Conservation (phyloP, 169 alveolate species). For the Cryptosporidium bovis region DNA sequence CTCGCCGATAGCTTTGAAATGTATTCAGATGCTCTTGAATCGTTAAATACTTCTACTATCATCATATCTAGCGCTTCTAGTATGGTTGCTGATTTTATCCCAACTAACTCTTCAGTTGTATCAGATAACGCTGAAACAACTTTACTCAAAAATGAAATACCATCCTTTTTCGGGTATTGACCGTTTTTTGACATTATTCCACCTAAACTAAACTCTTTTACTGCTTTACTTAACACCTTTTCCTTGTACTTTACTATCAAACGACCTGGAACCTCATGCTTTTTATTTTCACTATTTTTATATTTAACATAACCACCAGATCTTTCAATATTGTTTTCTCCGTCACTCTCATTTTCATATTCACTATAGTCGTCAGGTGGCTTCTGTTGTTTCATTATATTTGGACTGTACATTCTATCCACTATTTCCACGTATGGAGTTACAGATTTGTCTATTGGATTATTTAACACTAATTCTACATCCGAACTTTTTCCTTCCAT, state of each 20-base stretch:
- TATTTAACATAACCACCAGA: neutral
- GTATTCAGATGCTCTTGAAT: constrained; percentile 60
- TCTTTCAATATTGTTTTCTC: neutral
- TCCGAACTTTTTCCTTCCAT: constrained; percentile 49
- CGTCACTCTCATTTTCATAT: neutral
- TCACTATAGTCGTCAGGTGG: constrained; percentile 40
- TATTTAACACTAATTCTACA: constrained; percentile 27
- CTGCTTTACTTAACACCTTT: constrained; percentile 60
- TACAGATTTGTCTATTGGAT: constrained; percentile 64
- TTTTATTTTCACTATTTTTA: neutral
- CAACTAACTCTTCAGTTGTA: constrained; percentile 66
- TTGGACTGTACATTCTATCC: constrained; percentile 43
- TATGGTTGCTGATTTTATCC: constrained; percentile 68
- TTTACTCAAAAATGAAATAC: constrained; percentile 43
- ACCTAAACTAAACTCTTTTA: constrained; percentile 42
- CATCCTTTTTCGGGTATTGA: constrained; percentile 59
- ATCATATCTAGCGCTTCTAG: constrained; percentile 69
- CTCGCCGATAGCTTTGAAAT: constrained; percentile 60
- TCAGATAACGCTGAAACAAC: constrained; percentile 63
- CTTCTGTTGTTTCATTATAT: constrained; percentile 62
- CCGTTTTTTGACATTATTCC: constrained; percentile 74
- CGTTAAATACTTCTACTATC: constrained; percentile 69
- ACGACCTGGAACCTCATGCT: constrained; percentile 11
- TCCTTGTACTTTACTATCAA: constrained; percentile 60
- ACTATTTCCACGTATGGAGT: constrained; percentile 24